Percentiles rank a stretch among this genome's conserved stretches.
phyloP scores from a whole-genome alignment of 208 protist species.

The Wallacemonas sp. region DNA sequence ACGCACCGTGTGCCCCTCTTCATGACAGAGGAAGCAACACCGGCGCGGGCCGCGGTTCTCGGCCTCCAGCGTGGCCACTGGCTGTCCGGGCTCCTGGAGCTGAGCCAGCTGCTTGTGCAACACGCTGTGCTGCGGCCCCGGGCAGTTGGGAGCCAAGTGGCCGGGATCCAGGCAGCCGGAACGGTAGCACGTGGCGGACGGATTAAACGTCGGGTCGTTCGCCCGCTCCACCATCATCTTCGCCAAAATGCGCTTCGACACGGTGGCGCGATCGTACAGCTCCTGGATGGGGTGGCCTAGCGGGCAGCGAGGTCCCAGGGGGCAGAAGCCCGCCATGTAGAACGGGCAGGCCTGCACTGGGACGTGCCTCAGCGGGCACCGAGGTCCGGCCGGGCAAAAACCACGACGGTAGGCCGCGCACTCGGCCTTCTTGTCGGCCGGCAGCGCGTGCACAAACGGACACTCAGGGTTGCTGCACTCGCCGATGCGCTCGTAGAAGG shows the following conservation, averaged over 20 bases:
- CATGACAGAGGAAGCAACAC: slow-evolving; percentile 79
- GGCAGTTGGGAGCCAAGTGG: slow-evolving; percentile 82
- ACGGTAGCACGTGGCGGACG: slow-evolving; percentile 76
- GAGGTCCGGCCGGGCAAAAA: slow-evolving; percentile 89
- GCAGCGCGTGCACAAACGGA: slow-evolving; percentile 92
- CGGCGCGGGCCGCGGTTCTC: slow-evolving; percentile 43
- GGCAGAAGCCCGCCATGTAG: slow-evolving; percentile 96
- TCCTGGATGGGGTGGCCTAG: slow-evolving; percentile 91
- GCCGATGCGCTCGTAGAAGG: slow-evolving; percentile 95
- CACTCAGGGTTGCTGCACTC: slow-evolving; percentile 97
- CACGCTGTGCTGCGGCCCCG: slow-evolving; percentile 65
- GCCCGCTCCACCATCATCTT: slow-evolving; percentile 72
- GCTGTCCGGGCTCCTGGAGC: slow-evolving; percentile 79
- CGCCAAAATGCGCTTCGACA: slow-evolving; percentile 64
- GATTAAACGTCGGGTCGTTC: slow-evolving; percentile 74
- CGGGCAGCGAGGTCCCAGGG: slow-evolving; percentile 93
- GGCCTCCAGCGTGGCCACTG: slow-evolving; percentile 42
- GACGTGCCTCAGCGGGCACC: slow-evolving; percentile 92
- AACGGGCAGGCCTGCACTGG: slow-evolving; percentile 77
- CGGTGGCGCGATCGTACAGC: slow-evolving; percentile 71
- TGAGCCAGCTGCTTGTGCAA: slow-evolving; percentile 58
- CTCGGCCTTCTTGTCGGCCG: slow-evolving; percentile 81
- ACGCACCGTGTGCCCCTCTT: slow-evolving; percentile 72
- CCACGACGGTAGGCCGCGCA: slow-evolving; percentile 89
- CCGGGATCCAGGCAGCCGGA: slow-evolving; percentile 84